phyloP scores from a whole-genome alignment of 495 filamentous ascomycete genomes.

The Melanomma pulvis-pyrius region DNA sequence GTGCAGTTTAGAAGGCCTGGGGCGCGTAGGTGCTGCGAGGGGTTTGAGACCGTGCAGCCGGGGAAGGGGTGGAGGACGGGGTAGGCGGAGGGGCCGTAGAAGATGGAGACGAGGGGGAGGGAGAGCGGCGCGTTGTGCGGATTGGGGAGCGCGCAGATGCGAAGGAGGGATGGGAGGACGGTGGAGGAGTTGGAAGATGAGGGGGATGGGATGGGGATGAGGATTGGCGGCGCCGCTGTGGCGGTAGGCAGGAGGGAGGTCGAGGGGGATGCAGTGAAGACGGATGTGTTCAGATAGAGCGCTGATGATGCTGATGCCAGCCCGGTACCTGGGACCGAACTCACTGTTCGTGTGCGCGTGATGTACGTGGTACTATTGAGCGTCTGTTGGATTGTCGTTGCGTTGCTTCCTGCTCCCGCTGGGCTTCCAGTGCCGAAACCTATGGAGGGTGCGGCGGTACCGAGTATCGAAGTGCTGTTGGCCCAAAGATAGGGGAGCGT shows the following conservation, averaged over 20 bases:
- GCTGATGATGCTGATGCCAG: too few species aligned
- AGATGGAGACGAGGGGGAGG: conserved; percentile 57
- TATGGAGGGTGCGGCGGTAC: not conserved
- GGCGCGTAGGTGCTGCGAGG: conserved; percentile 21
- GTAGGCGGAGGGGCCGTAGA: conserved; percentile 40
- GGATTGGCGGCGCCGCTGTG: not conserved
- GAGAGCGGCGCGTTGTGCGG: conserved; percentile 41
- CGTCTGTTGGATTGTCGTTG: not conserved
- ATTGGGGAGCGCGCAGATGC: conserved; percentile 7
- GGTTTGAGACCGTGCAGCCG: conserved; percentile 32
- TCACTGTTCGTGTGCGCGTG: too few species aligned
- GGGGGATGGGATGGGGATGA: not conserved
- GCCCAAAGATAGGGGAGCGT: not conserved
- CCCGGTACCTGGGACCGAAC: too few species aligned
- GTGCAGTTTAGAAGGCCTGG: conserved; percentile 53
- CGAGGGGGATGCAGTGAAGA: too few species aligned
- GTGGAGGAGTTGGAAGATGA: not conserved
- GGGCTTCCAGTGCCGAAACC: not conserved
- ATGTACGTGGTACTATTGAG: not conserved
- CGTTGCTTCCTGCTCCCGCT: not conserved
- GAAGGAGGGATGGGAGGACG: not conserved
- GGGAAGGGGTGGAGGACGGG: conserved; percentile 47
- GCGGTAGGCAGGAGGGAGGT: too few species aligned
- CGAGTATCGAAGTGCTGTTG: not conserved
- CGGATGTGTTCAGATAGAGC: not conserved